Evolutionary conservation across 1,284 basidiomycete species (phyloP).

Genomic region (Cryptococcus sp.): DNA sequence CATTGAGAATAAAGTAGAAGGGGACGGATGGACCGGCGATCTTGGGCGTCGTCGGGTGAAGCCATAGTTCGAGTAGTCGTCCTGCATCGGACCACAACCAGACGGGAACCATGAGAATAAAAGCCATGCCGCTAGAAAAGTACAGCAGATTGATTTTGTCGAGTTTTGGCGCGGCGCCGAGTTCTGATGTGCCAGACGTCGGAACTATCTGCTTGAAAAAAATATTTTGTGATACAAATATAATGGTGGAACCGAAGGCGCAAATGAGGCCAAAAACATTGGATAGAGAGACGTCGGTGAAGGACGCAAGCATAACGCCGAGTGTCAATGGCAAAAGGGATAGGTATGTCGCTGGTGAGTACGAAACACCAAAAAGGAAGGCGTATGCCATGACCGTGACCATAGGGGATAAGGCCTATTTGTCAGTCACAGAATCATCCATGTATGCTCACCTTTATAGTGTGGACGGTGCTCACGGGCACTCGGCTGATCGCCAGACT

Average conservation of each 20-base stretch:
- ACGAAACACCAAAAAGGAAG: slow-evolving; percentile 86
- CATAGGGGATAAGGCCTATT: slow-evolving; percentile 87
- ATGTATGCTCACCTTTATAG: slow-evolving; percentile 77
- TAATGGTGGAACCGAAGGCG: slow-evolving; percentile 89
- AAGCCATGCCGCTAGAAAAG: slow-evolving; percentile 93
- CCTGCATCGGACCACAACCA: slow-evolving; percentile 86
- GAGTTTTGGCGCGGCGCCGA: slow-evolving; percentile 59
- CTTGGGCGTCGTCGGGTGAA: slow-evolving; percentile 17
- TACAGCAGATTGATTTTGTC: slow-evolving; percentile 97
- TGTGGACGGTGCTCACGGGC: slow-evolving; percentile 96
- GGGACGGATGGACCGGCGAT: slow-evolving; percentile 38
- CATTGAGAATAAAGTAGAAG: slow-evolving; percentile 85
- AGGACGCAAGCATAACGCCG: slow-evolving; percentile 97
- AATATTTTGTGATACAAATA: slow-evolving; percentile 98
- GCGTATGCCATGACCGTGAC: slow-evolving; percentile 97
- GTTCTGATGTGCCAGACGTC: slow-evolving; percentile 52
- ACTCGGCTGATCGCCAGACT: slow-evolving; percentile 95
- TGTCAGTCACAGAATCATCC: slow-evolving; percentile 3
- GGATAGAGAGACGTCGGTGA: slow-evolving; percentile 83
- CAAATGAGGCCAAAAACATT: slow-evolving; percentile 81
- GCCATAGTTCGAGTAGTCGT: slow-evolving; percentile 58
- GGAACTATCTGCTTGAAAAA: slow-evolving; percentile 99
- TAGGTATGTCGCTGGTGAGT: slow-evolving; percentile 86
- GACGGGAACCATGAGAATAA: slow-evolving; percentile 89
- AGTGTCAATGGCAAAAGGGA: slow-evolving; percentile 92